A percentile compares a stretch with the other conserved stretches of the same genome.
Conservation (phyloP, 2,329 filamentous ascomycete genomes). For the Zasmidium angulare region DNA sequence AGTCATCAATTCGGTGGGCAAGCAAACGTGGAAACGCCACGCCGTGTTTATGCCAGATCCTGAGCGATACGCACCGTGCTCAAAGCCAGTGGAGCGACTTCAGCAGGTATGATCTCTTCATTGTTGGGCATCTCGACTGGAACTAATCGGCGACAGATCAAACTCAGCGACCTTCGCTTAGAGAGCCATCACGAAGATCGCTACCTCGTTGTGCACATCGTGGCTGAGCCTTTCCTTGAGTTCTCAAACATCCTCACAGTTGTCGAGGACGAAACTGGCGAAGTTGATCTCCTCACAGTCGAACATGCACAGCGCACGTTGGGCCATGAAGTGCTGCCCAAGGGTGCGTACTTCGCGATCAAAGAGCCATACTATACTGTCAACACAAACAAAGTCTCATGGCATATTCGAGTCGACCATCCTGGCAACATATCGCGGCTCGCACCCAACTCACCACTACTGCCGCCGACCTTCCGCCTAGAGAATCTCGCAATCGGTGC, state of each 20-base stretch:
- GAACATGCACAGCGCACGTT: neutral
- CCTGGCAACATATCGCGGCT: constrained; percentile 9
- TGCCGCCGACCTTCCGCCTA: neutral
- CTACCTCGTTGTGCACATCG: neutral
- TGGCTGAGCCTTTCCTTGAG: neutral
- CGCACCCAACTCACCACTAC: constrained; percentile 18
- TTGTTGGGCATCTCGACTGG: no score
- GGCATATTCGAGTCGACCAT: constrained; percentile 27
- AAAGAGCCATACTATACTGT: constrained; percentile 35
- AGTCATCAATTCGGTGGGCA: no score
- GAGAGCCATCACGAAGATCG: neutral
- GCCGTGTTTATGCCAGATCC: no score
- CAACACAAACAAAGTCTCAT: constrained; percentile 25
- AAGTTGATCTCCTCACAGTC: neutral
- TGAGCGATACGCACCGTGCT: neutral
- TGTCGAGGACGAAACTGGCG: neutral
- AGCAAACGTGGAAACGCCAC: no score
- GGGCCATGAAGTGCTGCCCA: neutral
- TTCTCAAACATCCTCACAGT: neutral
- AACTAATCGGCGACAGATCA: no score
- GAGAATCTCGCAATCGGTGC: neutral
- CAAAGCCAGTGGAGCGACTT: neutral
- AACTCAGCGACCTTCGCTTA: neutral
- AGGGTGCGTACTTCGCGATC: constrained; percentile 22
- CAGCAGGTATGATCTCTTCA: neutral